Base-by-base conservation (phyloP, 1,139 yeast genomes). In the Diutina neorugosa region DNA sequence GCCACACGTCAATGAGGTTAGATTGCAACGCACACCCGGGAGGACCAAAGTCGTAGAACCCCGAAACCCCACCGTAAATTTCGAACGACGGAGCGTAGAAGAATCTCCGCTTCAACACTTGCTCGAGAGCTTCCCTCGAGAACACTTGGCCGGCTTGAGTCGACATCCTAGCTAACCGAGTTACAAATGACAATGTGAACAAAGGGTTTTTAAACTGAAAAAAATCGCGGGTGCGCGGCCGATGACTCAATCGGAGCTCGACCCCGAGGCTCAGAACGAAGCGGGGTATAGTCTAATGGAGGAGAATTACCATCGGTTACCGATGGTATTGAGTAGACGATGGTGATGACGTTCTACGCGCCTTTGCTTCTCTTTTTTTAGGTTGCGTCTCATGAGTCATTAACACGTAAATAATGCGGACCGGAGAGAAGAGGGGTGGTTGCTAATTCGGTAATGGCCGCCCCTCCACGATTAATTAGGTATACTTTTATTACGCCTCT, bases 11-110 rank as follows among this genome's bases (percentile, higher is more conserved):
- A 57, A 94, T 75, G 59, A 94, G 80, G 69, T 93, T 93, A 63
- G 97, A 96, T 75, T 93, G 98, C 70, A 94, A 82, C 14, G 98
- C 95, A 74, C 98, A 91, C 57, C 98, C 98, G 68, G 98, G 97
- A 57, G 99, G 99, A 72, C 99, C 99, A 66, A 90, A 94, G 69
- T 94, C 99, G 69, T 89, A 94, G 56, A 94, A 78, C 60, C 99
- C 99, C 53, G 97, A 88, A 52, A 94, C 98, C 68, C 98, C 98
- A 60, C 98, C 98, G 67, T 94, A 94, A 59, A 93, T 82, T 67
- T 94, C 98, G 65, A 94, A 94, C 49, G 98, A 84, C 58, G 98
- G 98, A 43, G 98, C 97, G 67, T 81, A 93, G 73, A 94, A 94
- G 76, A 94, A 94, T 69, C 99, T 82, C 71, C 97, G 85, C 70